Evolutionary conservation across 495 filamentous ascomycete species (phyloP).

Genomic region (Clavariopsis aquatica): DNA sequence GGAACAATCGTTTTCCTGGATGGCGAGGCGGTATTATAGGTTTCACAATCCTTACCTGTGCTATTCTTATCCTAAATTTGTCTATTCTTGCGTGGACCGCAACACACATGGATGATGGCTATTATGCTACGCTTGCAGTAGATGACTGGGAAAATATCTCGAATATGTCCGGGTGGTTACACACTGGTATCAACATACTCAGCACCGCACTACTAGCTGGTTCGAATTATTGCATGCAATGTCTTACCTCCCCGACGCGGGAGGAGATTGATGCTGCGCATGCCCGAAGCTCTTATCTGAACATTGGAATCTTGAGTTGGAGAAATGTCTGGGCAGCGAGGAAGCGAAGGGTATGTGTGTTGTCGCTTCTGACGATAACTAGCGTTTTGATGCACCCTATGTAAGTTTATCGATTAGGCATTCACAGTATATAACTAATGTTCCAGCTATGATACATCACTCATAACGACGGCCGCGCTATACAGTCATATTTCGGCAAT

Average conservation of each 20-base stretch:
- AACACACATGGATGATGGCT: neutral
- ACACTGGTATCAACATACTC: neutral
- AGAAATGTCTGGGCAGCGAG: neutral
- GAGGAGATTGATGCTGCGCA: neutral
- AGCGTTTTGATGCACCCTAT: neutral
- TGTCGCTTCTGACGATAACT: neutral
- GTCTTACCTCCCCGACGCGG: neutral
- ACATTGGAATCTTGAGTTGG: neutral
- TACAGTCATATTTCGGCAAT: no score
- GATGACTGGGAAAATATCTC: neutral
- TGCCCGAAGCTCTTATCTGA: neutral
- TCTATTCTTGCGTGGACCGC: neutral
- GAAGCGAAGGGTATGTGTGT: neutral
- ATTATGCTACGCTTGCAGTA: neutral
- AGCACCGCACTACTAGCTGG: neutral
- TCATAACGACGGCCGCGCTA: no score
- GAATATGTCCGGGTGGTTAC: neutral
- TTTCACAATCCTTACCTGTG: neutral
- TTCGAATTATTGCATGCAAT: neutral
- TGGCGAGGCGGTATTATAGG: neutral
- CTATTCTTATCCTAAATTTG: neutral
- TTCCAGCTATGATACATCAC: no score
- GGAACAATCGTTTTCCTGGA: neutral
- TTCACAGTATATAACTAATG: no score
- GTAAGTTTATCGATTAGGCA: neutral